Percentiles rank a stretch among this genome's conserved stretches.
Conservation (phyloP, 192 early-diverging fungal genomes). For the Gaertneriomyces semiglobifer region DNA sequence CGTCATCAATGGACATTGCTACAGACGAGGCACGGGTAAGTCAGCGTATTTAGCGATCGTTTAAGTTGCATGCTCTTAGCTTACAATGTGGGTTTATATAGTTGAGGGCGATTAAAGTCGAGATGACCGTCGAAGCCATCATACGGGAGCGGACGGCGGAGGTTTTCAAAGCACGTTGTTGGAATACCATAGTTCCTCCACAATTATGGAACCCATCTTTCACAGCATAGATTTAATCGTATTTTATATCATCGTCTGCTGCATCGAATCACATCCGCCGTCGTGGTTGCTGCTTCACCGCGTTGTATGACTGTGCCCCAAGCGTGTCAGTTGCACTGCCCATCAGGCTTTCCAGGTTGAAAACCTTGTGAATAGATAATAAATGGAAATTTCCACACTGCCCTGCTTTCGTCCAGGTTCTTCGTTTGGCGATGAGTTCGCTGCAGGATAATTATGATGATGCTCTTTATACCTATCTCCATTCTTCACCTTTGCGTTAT, state of each 20-base stretch:
- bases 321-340: no score
- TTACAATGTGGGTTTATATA: not conserved
- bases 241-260: no score
- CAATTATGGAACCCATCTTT: conserved; percentile 8
- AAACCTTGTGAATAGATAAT: no score
- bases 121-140: conserved; percentile 26
- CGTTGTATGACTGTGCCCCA: no score
- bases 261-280: no score
- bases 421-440: not conserved
- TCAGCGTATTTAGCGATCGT: not conserved
- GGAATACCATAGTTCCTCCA: not conserved
- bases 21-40: conserved; percentile 15
- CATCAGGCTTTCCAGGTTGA: no score
- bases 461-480: conserved; percentile 22
- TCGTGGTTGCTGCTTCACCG: no score
- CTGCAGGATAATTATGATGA: conserved; percentile 18
- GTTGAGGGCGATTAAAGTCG: not conserved
- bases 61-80: not conserved
- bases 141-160: conserved; percentile 21
- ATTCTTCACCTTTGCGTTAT: conserved; percentile 17
- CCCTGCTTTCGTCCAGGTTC: no score
- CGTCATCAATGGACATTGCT: not conserved
- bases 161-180: conserved; percentile 20
- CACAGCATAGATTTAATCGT: no score
- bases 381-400: no score